These are phyloP conservation scores for Tylopilus plumbeoviolaceoides DNA, from an alignment of 768 basidiomycete genomes.

Conservation along the genomic window DNA sequence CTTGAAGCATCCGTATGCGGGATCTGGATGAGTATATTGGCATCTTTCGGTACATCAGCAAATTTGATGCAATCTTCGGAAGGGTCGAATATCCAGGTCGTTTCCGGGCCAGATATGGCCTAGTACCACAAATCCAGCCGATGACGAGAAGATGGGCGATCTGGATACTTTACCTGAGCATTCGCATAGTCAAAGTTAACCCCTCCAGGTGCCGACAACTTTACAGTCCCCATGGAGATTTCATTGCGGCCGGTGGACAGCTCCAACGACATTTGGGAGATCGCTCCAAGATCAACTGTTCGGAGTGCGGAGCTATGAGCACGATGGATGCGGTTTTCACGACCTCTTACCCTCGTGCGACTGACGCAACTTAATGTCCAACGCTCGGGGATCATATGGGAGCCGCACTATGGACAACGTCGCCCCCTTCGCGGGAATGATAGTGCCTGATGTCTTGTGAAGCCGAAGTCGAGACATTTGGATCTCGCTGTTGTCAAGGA, in stretches of 20 bases:
- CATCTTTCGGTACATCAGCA: constrained; percentile 43
- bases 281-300: constrained; percentile 63
- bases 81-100: constrained; percentile 31
- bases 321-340: constrained; percentile 9
- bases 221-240: constrained; percentile 49
- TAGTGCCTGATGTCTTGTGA: constrained; percentile 36
- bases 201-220: constrained; percentile 52
- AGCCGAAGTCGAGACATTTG: constrained; percentile 60
- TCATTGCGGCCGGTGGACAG: constrained; percentile 70
- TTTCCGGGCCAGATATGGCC: constrained; percentile 8
- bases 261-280: constrained; percentile 49
- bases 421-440: constrained; percentile 24
- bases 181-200: constrained; percentile 43
- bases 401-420: constrained; percentile 51
- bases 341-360: constrained; percentile 37
- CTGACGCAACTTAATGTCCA: constrained; percentile 61
- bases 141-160: constrained; percentile 23
- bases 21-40: constrained; percentile 46
- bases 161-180: constrained; percentile 36
- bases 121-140: constrained; percentile 1
- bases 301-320: constrained; percentile 6
- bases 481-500: constrained; percentile 65
- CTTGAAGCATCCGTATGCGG: constrained; percentile 67
- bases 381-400: constrained; percentile 54
- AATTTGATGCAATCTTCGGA: constrained; percentile 45